Base-by-base conservation (phyloP, 2,329 filamentous ascomycete species). In the Cladophialophora bantiana region DNA sequence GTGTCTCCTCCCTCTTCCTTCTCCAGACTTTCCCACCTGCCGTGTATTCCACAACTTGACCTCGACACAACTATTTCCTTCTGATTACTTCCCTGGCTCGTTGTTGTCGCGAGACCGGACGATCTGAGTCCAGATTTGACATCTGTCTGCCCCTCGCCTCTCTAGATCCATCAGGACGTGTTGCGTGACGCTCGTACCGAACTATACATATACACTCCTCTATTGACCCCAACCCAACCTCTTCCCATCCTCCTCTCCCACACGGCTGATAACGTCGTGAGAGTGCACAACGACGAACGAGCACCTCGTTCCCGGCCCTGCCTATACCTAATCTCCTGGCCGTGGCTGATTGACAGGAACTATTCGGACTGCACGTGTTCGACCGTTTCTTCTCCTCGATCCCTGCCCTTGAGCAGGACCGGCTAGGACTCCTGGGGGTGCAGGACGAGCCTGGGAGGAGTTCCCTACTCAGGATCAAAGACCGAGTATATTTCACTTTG, bases 381-480 rank as follows among this genome's bases (percentile, higher is more conserved):
- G 9, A 35, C 15, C 10, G 12, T 36, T 15, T 42, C 26, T 18
- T 36, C 31, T 40, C 59, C 58, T 32, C 34, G 40, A 40, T 32
- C 54, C 48, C 66, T 61, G 59, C 56, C 18, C 26, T 32, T 50
- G 20, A 42, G 60, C 67, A 66, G 58, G 61, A 55, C 63, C 57
- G 68, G 68, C 68, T 64, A 68, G 68, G 66, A 70, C 59, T 70
- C 68, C 68, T 70, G 65, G 59, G 20, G 53, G 20, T n/a, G 38
- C 66, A 68, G 68, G 68, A 70, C 66, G 68, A 70, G 68, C 65
- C 66, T 55, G 56, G 62, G 38, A 62, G 40, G 20, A 13, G 18
- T 50, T 50, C 26, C 45, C 45, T 26, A 20, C 45, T 50, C 40
- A 50, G 45, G 20, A 50, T 50, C 53, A 10, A 35, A 10, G 26